Evolutionary conservation across 305 asterid genomes (phyloP).

Genomic region (Rubia balearica): DNA sequence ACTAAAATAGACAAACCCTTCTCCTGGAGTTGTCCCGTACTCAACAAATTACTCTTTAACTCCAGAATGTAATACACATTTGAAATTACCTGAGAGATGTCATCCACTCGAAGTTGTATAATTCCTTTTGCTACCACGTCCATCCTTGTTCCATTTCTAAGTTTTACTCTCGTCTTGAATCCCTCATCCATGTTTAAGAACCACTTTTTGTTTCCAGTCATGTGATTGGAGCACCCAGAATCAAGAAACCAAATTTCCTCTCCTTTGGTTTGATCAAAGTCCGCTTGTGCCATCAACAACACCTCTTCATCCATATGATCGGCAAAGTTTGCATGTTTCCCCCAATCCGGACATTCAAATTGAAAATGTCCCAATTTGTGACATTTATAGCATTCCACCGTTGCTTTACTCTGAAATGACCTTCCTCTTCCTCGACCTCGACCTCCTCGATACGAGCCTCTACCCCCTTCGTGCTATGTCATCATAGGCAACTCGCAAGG

Average conservation of each 20-base stretch:
- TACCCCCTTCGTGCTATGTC: not conserved
- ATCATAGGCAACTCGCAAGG: not conserved
- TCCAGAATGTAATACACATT: not conserved
- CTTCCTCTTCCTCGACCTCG: not conserved
- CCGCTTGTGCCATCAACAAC: not conserved
- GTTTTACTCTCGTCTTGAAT: not conserved
- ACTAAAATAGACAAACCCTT: not conserved
- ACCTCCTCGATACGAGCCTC: not conserved
- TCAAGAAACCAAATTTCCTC: not conserved
- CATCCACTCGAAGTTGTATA: not conserved
- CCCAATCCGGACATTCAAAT: not conserved
- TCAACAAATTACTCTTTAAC: not conserved
- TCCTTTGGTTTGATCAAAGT: not conserved
- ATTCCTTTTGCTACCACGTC: not conserved
- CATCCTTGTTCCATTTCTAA: not conserved
- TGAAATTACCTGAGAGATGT: not conserved
- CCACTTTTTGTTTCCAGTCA: not conserved
- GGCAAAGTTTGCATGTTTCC: not conserved
- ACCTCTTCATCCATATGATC: not conserved
- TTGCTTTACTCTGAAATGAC: not conserved
- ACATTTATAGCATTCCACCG: not conserved
- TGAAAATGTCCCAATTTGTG: not conserved
- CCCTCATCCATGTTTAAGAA: not conserved
- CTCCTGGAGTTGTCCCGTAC: not conserved
- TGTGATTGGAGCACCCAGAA: not conserved